A percentile compares a stretch with the other conserved stretches of the same genome.
Evolutionary conservation across 2,329 filamentous ascomycete genomes (phyloP).

Genomic region (Lasiodiplodia citricola): DNA sequence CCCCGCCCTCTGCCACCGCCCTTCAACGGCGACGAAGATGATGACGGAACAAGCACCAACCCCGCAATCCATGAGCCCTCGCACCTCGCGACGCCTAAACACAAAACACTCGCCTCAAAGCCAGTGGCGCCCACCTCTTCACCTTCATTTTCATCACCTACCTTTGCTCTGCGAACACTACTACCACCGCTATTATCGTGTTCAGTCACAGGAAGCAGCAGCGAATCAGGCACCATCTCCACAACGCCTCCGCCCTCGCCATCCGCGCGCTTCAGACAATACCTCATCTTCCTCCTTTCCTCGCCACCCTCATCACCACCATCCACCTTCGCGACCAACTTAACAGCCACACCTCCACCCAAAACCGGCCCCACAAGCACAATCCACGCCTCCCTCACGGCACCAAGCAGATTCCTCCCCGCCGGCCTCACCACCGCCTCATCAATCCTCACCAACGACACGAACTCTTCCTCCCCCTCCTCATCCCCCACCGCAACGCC

Average conservation of each 20-base stretch:
- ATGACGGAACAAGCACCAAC: slow-evolving; percentile 35
- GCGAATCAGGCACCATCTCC: slow-evolving; percentile 36
- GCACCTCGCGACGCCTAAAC: slow-evolving; percentile 36
- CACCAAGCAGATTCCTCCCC: slow-evolving; percentile 38
- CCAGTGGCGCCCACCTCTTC: not conserved
- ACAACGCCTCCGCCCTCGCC: slow-evolving; percentile 34
- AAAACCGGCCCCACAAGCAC: slow-evolving; percentile 34
- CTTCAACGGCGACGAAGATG: not conserved
- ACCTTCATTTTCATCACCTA: slow-evolving; percentile 13
- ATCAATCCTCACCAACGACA: slow-evolving; percentile 30
- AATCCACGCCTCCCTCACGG: slow-evolving; percentile 35
- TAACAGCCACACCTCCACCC: slow-evolving; percentile 16
- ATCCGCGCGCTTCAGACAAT: slow-evolving; percentile 34
- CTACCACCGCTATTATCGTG: not conserved
- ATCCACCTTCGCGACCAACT: slow-evolving; percentile 28
- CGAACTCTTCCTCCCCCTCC: slow-evolving; percentile 28
- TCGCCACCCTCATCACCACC: slow-evolving; percentile 1
- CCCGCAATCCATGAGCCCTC: slow-evolving; percentile 35
- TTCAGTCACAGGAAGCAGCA: slow-evolving; percentile 30
- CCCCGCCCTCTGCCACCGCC: slow-evolving; percentile 23
- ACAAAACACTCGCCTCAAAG: slow-evolving; percentile 37
- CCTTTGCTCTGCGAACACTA: slow-evolving; percentile 35
- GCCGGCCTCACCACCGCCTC: slow-evolving; percentile 16
- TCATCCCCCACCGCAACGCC: not conserved
- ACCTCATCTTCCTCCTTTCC: slow-evolving; percentile 21